These are phyloP conservation scores for Penicillium roqueforti DNA, from an alignment of 495 filamentous ascomycete species.

Conservation along the genomic window DNA sequence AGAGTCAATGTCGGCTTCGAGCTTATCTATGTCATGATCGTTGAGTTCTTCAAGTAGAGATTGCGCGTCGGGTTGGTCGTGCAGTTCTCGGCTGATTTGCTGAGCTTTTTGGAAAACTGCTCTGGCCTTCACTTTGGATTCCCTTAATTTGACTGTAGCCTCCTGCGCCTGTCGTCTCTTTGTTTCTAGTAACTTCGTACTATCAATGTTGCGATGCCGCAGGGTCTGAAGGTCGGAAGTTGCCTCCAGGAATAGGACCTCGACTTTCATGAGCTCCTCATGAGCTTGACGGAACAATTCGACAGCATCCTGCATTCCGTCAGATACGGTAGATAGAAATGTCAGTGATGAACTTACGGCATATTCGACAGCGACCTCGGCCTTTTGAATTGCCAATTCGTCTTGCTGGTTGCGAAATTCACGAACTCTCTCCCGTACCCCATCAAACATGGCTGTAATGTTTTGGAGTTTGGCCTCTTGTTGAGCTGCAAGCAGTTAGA, in stretches of 20 bases:
- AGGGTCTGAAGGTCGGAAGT: conserved; percentile 68
- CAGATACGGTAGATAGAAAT: conserved; percentile 3
- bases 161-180: conserved; percentile 38
- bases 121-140: conserved; percentile 30
- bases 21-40: conserved; percentile 53
- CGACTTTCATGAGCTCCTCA: conserved; percentile 59
- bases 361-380: conserved; percentile 59
- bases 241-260: conserved; percentile 72
- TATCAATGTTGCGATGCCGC: conserved; percentile 55
- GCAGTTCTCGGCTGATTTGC: conserved; percentile 12
- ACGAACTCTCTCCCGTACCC: conserved; percentile 38
- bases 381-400: conserved; percentile 56
- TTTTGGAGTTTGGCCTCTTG: conserved; percentile 49
- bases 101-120: conserved; percentile 36
- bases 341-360: conserved; percentile 42
- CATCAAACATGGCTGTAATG: conserved; percentile 39
- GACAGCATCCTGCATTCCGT: conserved; percentile 50
- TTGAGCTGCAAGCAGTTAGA: conserved; percentile 38
- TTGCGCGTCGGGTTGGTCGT: conserved; percentile 23
- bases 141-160: conserved; percentile 28
- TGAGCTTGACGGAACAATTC: conserved; percentile 54
- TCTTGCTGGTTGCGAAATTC: conserved; percentile 50
- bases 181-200: conserved; percentile 49
- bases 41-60: conserved; percentile 33
- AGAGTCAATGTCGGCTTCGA: conserved; percentile 71